These are phyloP conservation scores for Huntiella abstrusa DNA, from an alignment of 2,329 filamentous ascomycete species.

Conservation along the genomic window DNA sequence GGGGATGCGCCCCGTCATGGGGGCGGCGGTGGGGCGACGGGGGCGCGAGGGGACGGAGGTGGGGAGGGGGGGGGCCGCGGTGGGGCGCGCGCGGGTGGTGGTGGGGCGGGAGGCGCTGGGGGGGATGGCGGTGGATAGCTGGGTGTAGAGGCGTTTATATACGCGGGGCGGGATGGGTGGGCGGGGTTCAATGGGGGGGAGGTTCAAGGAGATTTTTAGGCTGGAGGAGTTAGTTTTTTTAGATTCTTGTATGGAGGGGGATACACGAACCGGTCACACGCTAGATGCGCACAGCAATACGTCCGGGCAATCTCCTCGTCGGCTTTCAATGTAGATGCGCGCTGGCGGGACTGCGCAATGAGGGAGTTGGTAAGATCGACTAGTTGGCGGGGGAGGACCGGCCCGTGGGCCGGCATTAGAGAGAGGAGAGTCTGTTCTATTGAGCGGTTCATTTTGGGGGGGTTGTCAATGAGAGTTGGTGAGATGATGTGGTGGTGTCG, in stretches of 20 bases:
- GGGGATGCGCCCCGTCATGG: slow-evolving; percentile 20
- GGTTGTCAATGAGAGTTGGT: neutral
- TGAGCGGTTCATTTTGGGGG: slow-evolving; percentile 47
- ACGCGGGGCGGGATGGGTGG: slow-evolving; percentile 62
- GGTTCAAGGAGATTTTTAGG: slow-evolving; percentile 54
- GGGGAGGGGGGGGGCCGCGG: slow-evolving; percentile 10
- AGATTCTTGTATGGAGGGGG: too few relatives aligned
- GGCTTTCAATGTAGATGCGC: slow-evolving; percentile 57
- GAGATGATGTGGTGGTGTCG: too few relatives aligned
- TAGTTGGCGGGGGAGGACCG: slow-evolving; percentile 48
- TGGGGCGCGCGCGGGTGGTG: slow-evolving; percentile 21
- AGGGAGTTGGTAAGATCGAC: slow-evolving; percentile 53
- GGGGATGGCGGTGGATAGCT: slow-evolving; percentile 56
- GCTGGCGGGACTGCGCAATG: slow-evolving; percentile 61
- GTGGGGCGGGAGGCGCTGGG: neutral
- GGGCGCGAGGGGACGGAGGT: neutral
- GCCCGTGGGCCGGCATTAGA: slow-evolving; percentile 53
- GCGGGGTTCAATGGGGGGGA: slow-evolving; percentile 55
- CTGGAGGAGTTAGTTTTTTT: slow-evolving; percentile 23
- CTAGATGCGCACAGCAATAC: slow-evolving; percentile 74
- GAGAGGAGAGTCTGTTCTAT: slow-evolving; percentile 56
- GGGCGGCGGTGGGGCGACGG: neutral
- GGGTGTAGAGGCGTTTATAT: slow-evolving; percentile 68
- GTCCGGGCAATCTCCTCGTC: slow-evolving; percentile 76
- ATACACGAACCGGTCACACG: slow-evolving; percentile 53